Evolutionary conservation across 352 stramenopile genomes (phyloP), one percentile per base, ranked within the genome.

Genomic region (Blastocystis sp.): DNA sequence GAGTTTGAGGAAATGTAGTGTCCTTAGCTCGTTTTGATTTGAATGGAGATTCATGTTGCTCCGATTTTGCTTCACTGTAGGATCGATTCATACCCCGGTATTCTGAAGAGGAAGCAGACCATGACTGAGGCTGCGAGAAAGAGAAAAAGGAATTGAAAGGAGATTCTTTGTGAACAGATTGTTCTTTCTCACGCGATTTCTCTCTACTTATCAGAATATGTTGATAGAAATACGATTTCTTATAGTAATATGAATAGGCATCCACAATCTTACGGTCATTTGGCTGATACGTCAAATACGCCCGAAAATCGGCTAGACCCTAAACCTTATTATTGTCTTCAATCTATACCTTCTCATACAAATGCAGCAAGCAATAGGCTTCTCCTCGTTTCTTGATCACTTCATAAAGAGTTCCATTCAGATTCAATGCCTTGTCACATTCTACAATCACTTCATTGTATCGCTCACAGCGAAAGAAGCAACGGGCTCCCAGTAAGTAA

Each of bases 241-340:
- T 43, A n/a, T 39, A 35, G 21, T 37, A 57, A 56, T 57, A 78
- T 1, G 21, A 27, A 46, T 57, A 78, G 24, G 29, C 21, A 43
- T n/a, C 27, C 1, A 56, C 32, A 11, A 57, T 12, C 35, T 27
- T 16, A 21, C 32, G 29, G 43, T 57, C 19, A 21, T 59, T 29
- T 6, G 71, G 71, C 35, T 83, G 46, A 9, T n/a, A 3, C 1
- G 12, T 21, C 35, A 83, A 49, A 42, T 51, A 65, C 71, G 42
- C 11, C 2, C 43, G 46, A 1, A 83, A 27, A 42, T 83, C 71
- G n/a, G 71, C 14, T 42, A 83, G 43, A 32, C 71, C 71, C 71
- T 83, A 9, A 61, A 3, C 19, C 19, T 61, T 32, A 32, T 12
- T 32, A 3, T n/a, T 6, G 3, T 32, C 54, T 32, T 32, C 19